phyloP scores from a whole-genome alignment of 106 monocot species.

The Phalaenopsis equestris region DNA sequence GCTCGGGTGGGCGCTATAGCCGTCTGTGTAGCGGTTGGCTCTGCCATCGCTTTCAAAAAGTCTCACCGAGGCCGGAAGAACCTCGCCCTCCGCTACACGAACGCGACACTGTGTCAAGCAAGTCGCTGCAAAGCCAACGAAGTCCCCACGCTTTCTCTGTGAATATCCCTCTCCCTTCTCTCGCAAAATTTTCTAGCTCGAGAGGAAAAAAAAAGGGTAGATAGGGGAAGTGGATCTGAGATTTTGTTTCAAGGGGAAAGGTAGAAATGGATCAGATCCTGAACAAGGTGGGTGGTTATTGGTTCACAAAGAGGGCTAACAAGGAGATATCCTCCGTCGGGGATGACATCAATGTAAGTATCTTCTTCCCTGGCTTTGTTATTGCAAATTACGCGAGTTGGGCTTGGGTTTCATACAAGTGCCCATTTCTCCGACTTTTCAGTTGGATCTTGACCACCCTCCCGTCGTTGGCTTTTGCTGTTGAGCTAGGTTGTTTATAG shows the following conservation, averaged over 20 bases:
- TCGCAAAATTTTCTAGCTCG: background rate
- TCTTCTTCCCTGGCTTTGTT: background rate
- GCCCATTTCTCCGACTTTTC: background rate
- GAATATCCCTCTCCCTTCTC: background rate
- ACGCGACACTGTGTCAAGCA: background rate
- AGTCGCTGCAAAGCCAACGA: background rate
- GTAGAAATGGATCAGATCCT: constrained; percentile 49
- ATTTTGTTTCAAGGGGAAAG: background rate
- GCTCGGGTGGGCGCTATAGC: too few relatives aligned
- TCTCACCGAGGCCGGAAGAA: too few relatives aligned
- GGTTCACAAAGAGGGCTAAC: constrained; percentile 42
- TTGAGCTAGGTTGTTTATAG: background rate
- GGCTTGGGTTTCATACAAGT: background rate
- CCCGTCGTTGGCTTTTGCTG: too few relatives aligned
- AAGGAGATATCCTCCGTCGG: constrained; percentile 60
- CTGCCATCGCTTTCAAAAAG: too few relatives aligned
- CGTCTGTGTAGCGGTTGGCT: too few relatives aligned
- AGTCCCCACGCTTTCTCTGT: background rate
- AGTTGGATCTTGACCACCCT: background rate
- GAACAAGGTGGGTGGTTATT: constrained; percentile 49
- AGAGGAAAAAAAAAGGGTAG: background rate
- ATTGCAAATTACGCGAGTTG: background rate
- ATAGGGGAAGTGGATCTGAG: background rate
- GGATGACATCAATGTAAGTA: constrained; percentile 45
- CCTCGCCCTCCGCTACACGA: background rate